Percentiles rank a stretch among this genome's conserved stretches.
These are phyloP conservation scores for Kickxella alabastrina DNA, from an alignment of 192 early-diverging fungal species.

Conservation along the genomic window DNA sequence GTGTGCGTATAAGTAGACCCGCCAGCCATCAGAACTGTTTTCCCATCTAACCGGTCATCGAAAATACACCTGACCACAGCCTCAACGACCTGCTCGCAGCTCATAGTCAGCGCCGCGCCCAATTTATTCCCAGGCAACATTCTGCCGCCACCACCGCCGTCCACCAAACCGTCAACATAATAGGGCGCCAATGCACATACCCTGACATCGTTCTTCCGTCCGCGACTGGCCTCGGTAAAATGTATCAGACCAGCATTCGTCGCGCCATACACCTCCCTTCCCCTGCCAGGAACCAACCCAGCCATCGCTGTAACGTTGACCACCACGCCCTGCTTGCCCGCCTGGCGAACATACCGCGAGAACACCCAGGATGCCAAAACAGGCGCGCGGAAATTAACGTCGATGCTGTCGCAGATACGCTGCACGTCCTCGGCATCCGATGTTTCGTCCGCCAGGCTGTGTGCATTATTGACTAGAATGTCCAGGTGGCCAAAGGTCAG, in stretches of 20 bases:
- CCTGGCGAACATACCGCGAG: slow-evolving; percentile 15
- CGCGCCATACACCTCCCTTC: slow-evolving; percentile 28
- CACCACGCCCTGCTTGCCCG: slow-evolving; percentile 14
- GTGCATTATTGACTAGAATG: slow-evolving; percentile 30
- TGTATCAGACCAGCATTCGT: slow-evolving; percentile 33
- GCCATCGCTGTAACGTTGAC: slow-evolving; percentile 35
- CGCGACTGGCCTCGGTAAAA: slow-evolving; percentile 23
- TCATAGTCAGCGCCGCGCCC: slow-evolving; percentile 32
- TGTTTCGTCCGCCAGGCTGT: slow-evolving; percentile 15
- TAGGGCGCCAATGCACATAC: slow-evolving; percentile 36
- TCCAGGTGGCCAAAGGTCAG: slow-evolving; percentile 34
- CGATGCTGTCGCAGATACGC: slow-evolving; percentile 17
- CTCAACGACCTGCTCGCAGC: slow-evolving; percentile 27
- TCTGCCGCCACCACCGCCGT: slow-evolving; percentile 12
- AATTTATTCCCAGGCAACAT: slow-evolving; percentile 32
- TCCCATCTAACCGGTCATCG: slow-evolving; percentile 25
- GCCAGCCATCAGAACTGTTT: slow-evolving; percentile 33
- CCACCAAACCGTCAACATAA: slow-evolving; percentile 14
- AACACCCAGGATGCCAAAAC: slow-evolving; percentile 32
- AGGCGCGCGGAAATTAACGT: slow-evolving; percentile 27
- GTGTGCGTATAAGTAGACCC: slow-evolving; percentile 24
- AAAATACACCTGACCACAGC: slow-evolving; percentile 36
- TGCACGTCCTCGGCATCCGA: slow-evolving; percentile 13
- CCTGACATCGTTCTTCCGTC: slow-evolving; percentile 8
- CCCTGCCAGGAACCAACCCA: slow-evolving; percentile 20